These are phyloP conservation scores for Leucocoprinus sp. DNA, from an alignment of 768 basidiomycete species.

Conservation along the genomic window DNA sequence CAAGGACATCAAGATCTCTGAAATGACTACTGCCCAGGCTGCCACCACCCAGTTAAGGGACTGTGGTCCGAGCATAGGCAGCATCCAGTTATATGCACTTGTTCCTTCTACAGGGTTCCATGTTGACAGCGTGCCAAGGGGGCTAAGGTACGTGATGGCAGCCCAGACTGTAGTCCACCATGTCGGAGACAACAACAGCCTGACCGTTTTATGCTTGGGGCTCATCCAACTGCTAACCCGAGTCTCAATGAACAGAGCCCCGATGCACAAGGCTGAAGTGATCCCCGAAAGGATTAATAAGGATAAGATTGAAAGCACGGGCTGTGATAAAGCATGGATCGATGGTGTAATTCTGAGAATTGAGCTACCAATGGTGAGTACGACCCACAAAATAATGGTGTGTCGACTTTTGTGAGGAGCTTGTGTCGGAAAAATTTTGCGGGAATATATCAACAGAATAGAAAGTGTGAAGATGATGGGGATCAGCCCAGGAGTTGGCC, in stretches of 20 bases:
- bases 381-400: conserved; percentile 25
- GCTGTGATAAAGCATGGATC: conserved; percentile 46
- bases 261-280: conserved; percentile 37
- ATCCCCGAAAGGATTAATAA: conserved; percentile 33
- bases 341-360: conserved; percentile 37
- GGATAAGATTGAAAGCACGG: conserved; percentile 37
- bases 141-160: conserved; percentile 43
- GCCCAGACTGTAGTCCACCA: conserved; percentile 64
- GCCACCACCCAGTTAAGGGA: conserved; percentile 68
- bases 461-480: conserved; percentile 22
- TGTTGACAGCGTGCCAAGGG: conserved; percentile 61
- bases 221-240: conserved; percentile 21
- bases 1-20: conserved; percentile 47
- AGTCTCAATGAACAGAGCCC: conserved; percentile 30
- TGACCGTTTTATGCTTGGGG: conserved; percentile 30
- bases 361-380: conserved; percentile 32
- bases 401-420: conserved; percentile 15
- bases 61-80: conserved; percentile 46
- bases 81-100: conserved; percentile 57
- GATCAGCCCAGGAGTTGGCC: conserved; percentile 10
- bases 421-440: conserved; percentile 22
- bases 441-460: conserved; percentile 28
- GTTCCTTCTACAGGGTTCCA: conserved; percentile 58
- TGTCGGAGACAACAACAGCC: conserved; percentile 54
- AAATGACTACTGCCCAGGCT: conserved; percentile 65